These are phyloP conservation scores for Hypoxylon sp. DNA, from an alignment of 2,329 filamentous ascomycete genomes.

Conservation along the genomic window DNA sequence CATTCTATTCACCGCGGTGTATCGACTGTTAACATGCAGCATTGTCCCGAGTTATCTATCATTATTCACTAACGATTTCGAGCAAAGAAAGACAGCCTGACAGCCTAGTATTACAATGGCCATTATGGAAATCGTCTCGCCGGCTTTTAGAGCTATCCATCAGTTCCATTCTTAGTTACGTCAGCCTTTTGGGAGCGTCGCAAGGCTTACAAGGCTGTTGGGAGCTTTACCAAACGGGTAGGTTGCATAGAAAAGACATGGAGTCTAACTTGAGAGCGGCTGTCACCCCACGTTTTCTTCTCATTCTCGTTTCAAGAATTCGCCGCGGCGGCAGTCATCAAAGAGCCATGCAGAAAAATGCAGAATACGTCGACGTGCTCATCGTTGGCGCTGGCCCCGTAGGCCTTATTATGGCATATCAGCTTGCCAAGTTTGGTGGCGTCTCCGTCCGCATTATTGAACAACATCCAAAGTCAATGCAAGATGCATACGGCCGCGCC, in stretches of 20 bases:
- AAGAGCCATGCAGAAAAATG: constrained; percentile 34
- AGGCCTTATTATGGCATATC: constrained; percentile 61
- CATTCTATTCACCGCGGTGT: constrained; percentile 6
- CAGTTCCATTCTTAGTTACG: background rate
- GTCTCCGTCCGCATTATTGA: constrained; percentile 64
- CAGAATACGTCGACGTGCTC: constrained; percentile 53
- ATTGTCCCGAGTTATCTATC: background rate
- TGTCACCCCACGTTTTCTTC: constrained; percentile 9
- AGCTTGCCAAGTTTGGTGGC: constrained; percentile 59
- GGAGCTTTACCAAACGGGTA: constrained; percentile 11
- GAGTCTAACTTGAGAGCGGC: background rate
- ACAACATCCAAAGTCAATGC: constrained; percentile 63
- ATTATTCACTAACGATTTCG: background rate
- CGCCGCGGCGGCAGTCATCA: background rate
- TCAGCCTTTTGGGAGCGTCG: background rate
- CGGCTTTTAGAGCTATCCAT: background rate
- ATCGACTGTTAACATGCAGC: constrained; percentile 19
- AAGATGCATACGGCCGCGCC: constrained; percentile 68
- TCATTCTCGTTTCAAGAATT: constrained; percentile 6
- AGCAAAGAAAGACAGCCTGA: background rate
- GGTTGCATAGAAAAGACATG: background rate
- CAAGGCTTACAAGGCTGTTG: background rate
- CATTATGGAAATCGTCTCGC: background rate
- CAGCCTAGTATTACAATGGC: background rate
- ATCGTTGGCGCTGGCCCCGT: constrained; percentile 63